These are phyloP conservation scores for Triadica sebifera DNA, from an alignment of 345 rosid genomes.

Conservation along the genomic window DNA sequence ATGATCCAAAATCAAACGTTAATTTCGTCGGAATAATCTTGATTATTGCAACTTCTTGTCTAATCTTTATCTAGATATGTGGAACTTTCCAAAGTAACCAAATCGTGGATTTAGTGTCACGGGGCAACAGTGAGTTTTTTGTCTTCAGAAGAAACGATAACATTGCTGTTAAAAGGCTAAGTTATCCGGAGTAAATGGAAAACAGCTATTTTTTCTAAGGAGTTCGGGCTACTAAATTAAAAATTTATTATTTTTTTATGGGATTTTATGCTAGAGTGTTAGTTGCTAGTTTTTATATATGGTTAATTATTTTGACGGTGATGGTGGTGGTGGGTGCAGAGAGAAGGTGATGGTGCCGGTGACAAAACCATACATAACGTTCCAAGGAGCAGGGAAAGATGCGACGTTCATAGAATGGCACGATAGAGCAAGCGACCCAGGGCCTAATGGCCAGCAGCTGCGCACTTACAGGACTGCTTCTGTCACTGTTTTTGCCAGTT, in stretches of 20 bases:
- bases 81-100: constrained; percentile 7
- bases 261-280: too few relatives aligned
- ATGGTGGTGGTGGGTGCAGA: constrained; percentile 33
- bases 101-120: constrained; percentile 13
- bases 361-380: constrained; percentile 76
- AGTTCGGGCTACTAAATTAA: too few relatives aligned
- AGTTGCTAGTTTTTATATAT: too few relatives aligned
- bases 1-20: neutral
- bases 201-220: too few relatives aligned
- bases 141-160: neutral
- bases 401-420: constrained; percentile 93
- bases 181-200: too few relatives aligned
- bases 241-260: too few relatives aligned
- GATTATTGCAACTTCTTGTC: neutral
- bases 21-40: neutral
- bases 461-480: constrained; percentile 94
- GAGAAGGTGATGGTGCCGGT: constrained; percentile 91
- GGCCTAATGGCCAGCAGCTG: constrained; percentile 73
- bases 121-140: neutral
- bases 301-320: neutral
- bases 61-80: neutral
- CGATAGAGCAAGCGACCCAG: constrained; percentile 87
- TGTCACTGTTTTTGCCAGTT: constrained; percentile 75
- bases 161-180: too few relatives aligned
- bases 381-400: constrained; percentile 83